Conservation (phyloP, 306 rosid species). For the Castanea mollissima region DNA sequence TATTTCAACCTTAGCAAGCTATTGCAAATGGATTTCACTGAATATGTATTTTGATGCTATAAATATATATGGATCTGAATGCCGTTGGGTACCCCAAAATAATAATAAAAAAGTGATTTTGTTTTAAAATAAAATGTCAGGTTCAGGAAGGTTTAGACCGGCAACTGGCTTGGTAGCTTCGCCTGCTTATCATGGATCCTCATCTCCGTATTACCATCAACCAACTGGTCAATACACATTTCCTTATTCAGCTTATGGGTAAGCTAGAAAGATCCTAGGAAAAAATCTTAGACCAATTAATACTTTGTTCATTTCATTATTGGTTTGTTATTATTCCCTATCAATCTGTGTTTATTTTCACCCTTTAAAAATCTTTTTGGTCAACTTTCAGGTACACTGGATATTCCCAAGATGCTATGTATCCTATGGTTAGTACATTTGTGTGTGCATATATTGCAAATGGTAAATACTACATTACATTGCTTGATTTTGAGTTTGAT, state of each 20-base stretch:
- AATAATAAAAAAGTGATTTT: not conserved
- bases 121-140: slow-evolving; percentile 23
- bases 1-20: not conserved
- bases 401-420: slow-evolving; percentile 69
- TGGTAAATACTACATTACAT: not conserved
- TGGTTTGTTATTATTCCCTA: not conserved
- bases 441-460: not conserved
- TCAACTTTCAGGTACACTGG: slow-evolving; percentile 62
- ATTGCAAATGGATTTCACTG: not conserved
- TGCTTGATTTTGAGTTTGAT: slow-evolving; percentile 4
- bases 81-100: not conserved
- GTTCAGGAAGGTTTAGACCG: slow-evolving; percentile 65
- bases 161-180: slow-evolving; percentile 58
- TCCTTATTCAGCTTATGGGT: slow-evolving; percentile 89
- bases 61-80: slow-evolving; percentile 15
- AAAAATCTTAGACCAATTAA: not conserved
- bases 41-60: not conserved
- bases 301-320: not conserved
- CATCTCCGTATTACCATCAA: slow-evolving; percentile 66
- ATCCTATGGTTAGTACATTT: slow-evolving; percentile 56
- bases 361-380: slow-evolving; percentile 6
- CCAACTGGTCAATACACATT: slow-evolving; percentile 68
- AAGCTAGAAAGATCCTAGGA: slow-evolving; percentile 15
- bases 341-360: not conserved
- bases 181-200: slow-evolving; percentile 61